Evolutionary conservation across 768 basidiomycete genomes (phyloP).

Genomic region (Suillus fuscotomentosus): DNA sequence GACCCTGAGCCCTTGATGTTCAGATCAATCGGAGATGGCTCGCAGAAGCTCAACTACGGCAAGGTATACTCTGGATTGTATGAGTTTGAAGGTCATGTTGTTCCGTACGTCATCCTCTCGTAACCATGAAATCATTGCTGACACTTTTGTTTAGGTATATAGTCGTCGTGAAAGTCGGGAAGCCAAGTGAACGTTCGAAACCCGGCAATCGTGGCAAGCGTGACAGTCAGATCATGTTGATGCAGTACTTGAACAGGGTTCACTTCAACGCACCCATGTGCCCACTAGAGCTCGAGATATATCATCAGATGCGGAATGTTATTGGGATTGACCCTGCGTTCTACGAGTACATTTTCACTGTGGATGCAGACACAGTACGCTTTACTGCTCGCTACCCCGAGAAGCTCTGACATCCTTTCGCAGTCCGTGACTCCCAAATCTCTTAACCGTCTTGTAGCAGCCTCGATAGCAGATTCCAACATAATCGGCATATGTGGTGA

Average conservation of each 20-base stretch:
- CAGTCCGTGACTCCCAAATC: conserved; percentile 64
- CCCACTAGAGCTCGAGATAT: conserved; percentile 67
- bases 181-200: conserved; percentile 62
- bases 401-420: conserved; percentile 13
- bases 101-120: conserved; percentile 43
- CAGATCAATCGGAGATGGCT: conserved; percentile 68
- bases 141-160: conserved; percentile 41
- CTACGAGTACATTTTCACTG: conserved; percentile 73
- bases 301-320: conserved; percentile 74
- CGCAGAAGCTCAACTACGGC: conserved; percentile 66
- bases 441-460: conserved; percentile 67
- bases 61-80: conserved; percentile 71
- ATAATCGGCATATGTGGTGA: conserved; percentile 73
- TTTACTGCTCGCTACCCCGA: background rate
- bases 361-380: conserved; percentile 65
- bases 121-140: conserved; percentile 1
- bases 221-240: conserved; percentile 63
- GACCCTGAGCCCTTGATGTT: conserved; percentile 66
- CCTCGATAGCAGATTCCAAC: conserved; percentile 53
- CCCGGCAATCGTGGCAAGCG: conserved; percentile 70
- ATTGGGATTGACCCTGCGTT: conserved; percentile 75
- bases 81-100: conserved; percentile 70
- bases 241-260: conserved; percentile 68
- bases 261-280: conserved; percentile 69
- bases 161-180: conserved; percentile 65